These are phyloP conservation scores for Peribolospora kevripleyi DNA, from an alignment of 768 basidiomycete species.

Conservation along the genomic window DNA sequence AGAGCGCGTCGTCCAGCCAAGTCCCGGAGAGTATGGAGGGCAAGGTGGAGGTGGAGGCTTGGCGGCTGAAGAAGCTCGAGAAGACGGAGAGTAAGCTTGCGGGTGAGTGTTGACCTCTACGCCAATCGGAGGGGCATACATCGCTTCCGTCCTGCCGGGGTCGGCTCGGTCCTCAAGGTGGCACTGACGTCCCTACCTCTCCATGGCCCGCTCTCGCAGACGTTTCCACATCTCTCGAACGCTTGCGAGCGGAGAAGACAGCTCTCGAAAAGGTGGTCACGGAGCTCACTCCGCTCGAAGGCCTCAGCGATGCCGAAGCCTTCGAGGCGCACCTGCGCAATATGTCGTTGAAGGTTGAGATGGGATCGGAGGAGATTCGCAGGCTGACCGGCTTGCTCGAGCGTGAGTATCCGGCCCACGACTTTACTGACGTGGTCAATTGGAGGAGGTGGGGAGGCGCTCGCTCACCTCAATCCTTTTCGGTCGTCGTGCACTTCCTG, in stretches of 20 bases:
- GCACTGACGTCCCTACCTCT: background rate
- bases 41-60: background rate
- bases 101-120: background rate
- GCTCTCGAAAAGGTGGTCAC: constrained; percentile 43
- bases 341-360: constrained; percentile 43
- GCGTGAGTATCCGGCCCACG: constrained; percentile 27
- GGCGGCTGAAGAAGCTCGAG: background rate
- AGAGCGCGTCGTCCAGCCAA: background rate
- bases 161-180: background rate
- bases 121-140: background rate
- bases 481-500: too few relatives aligned
- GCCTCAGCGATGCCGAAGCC: constrained; percentile 37
- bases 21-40: background rate
- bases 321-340: constrained; percentile 50
- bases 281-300: constrained; percentile 46
- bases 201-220: constrained; percentile 24
- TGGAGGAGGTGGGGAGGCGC: background rate
- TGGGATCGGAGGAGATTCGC: constrained; percentile 53
- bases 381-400: constrained; percentile 45
- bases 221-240: constrained; percentile 51
- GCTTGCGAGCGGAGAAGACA: constrained; percentile 43
- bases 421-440: background rate
- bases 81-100: background rate
- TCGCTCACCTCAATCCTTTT: background rate
- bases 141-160: background rate